These are phyloP conservation scores for Aspergillus melleus DNA, from an alignment of 2,329 filamentous ascomycete genomes.

Conservation along the genomic window DNA sequence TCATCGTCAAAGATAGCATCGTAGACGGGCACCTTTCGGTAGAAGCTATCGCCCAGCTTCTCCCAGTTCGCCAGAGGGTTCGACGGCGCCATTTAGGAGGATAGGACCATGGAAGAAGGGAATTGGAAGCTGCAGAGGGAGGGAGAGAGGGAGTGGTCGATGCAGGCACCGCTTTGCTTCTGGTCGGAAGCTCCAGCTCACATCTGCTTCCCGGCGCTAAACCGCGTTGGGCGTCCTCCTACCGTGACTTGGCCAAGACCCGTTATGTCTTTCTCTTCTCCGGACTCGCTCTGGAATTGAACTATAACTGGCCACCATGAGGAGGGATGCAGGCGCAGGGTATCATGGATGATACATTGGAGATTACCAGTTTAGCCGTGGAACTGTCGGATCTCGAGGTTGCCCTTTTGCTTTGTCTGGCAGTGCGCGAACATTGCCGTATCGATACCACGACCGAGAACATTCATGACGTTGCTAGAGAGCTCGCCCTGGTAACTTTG, in stretches of 20 bases:
- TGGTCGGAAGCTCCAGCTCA: constrained; percentile 12
- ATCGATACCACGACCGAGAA: constrained; percentile 68
- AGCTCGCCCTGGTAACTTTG: constrained; percentile 65
- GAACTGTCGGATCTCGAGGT: constrained; percentile 84
- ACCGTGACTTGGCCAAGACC: neutral
- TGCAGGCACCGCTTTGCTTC: neutral
- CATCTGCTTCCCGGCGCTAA: constrained; percentile 16
- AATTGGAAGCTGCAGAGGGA: neutral
- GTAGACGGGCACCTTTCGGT: constrained; percentile 92
- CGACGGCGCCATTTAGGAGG: constrained; percentile 43
- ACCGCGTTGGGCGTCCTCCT: constrained; percentile 7
- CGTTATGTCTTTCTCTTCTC: neutral
- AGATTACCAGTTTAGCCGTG: constrained; percentile 69
- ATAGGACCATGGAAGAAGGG: neutral
- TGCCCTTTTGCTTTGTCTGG: constrained; percentile 76
- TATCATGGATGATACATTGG: constrained; percentile 22
- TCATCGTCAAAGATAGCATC: constrained; percentile 90
- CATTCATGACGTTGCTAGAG: constrained; percentile 68
- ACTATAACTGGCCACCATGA: neutral
- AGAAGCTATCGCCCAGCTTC: constrained; percentile 88
- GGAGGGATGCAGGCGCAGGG: neutral
- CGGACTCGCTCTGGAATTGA: neutral
- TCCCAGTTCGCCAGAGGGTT: constrained; percentile 90
- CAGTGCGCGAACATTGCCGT: constrained; percentile 83
- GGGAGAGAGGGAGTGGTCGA: constrained; percentile 4